Base-by-base conservation (phyloP, 78 protist genomes). In the Dictyostelium purpureum region DNA sequence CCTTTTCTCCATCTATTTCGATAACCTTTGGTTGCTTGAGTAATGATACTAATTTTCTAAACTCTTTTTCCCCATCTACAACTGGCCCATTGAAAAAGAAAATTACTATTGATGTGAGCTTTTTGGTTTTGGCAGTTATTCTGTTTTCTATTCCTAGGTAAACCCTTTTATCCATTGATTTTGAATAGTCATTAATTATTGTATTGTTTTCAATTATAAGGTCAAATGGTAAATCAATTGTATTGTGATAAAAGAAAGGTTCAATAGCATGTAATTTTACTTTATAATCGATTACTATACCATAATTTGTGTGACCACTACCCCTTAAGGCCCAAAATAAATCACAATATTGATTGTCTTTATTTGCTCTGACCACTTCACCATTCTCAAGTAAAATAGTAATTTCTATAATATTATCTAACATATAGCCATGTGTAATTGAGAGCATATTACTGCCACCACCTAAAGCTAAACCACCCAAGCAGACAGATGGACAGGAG, bases 381-480 rank as follows among this genome's bases (percentile, higher is more conserved):
- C 83, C 83, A 57, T 57, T 57, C 12, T 38, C 67, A 14, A 77
- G 24, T 14, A 77, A 16, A 6, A 77, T 47, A 14, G 71, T 52
- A 10, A 57, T 57, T 7, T 77, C 83, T 10, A 77, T 1, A 5
- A 77, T 38, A 54, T 54, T 73, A 19, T 85, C 91, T n/a, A 54
- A 9, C 9, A 33, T 3, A 28, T 73, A 85, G 0, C 91, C 91
- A 57, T 28, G 65, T 19, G 35, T 59, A 7, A 71, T 49, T 9
- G 91, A 51, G 3, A 85, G 35, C 9, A 47, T 63, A 38, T 85
- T 85, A 2, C 76, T 45, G 0, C 91, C 91, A 10, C 91, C 91
- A 10, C 82, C 91, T 0, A 45, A 16, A 1, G 70, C 11, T 31
- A 85, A 19, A 28, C 91, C 91, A 43, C 80, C 91, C 0, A 66